phyloP scores from a whole-genome alignment of 805 yeast genomes.

The Ogataea henricii region DNA sequence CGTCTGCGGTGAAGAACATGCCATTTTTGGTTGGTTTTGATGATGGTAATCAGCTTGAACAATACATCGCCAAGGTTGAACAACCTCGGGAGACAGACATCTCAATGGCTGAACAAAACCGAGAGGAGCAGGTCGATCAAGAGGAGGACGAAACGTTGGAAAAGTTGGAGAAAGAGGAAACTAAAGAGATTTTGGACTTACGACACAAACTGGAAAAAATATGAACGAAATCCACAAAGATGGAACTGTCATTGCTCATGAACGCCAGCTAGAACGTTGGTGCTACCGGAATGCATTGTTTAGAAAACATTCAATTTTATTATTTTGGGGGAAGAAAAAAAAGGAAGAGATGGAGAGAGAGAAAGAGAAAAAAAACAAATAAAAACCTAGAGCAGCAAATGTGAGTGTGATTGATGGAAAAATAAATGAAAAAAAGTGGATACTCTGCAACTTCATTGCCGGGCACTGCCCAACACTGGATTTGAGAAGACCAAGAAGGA shows the following conservation, averaged over 20 bases:
- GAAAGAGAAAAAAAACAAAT: constrained; percentile 1
- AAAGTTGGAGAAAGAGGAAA: constrained; percentile 8
- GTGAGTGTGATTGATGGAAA: no score
- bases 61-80: constrained; percentile 11
- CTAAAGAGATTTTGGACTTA: not conserved
- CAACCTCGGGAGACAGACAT: constrained; percentile 1
- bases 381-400: no score
- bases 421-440: no score
- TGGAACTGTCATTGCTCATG: not conserved
- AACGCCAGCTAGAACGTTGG: no score
- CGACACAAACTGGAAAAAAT: no score
- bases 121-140: constrained; percentile 19
- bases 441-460: no score
- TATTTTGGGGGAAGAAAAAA: not conserved
- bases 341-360: not conserved
- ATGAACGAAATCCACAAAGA: not conserved
- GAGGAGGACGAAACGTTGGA: constrained; percentile 13
- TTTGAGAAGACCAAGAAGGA: no score
- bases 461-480: no score
- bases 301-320: constrained; percentile 3
- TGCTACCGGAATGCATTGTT: no score
- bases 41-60: constrained; percentile 15
- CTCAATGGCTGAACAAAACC: constrained; percentile 5
- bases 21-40: constrained; percentile 21
- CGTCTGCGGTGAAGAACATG: not conserved